Base-by-base conservation (phyloP, 1,139 yeast species). In the Hyphopichia buzzinii region DNA sequence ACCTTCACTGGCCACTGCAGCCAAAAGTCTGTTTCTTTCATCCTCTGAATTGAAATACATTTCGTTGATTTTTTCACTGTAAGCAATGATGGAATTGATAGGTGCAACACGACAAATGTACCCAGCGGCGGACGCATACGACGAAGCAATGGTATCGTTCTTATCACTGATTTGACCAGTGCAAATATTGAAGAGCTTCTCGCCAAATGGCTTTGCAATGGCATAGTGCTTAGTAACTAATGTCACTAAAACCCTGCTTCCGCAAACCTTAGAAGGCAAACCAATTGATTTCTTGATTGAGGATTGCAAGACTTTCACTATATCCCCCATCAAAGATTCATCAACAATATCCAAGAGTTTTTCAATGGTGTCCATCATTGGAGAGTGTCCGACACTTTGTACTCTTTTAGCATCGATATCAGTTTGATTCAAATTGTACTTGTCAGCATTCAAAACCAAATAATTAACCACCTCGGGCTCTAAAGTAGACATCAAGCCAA, bases 381-480 rank as follows among this genome's bases (percentile, higher is more conserved):
- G 97, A 0, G 97, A 89, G 17, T 74, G 71, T 0, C 94, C 81
- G 31, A 92, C 72, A 36, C 85, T 77, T 41, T 80, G 84, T 41
- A 84, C 64, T 50, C 97, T 73, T 35, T 81, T 80, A 0, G 87
- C 80, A 59, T 92, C 97, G 43, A 90, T 78, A 29, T 80, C 85
- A 43, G 77, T 76, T 15, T 79, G 68, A 33, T 82, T 81, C 40
- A 89, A 59, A 34, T 89, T 88, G 53, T 84, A 88, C 56, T 89
- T 92, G 42, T 82, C 90, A 0, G 97, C 96, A 62, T 92, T 90
- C 44, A 92, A 68, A 0, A 94, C 80, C 42, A 92, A 63, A 50
- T 89, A 92, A 54, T 92, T 90, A 47, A 88, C 77, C 3, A 86
- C 81, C 54, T 90, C 96, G 0, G 97, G 97, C 51, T 92, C 98